phyloP scores from a whole-genome alignment of 2,329 filamentous ascomycete genomes.

The Cadophora gregata region DNA sequence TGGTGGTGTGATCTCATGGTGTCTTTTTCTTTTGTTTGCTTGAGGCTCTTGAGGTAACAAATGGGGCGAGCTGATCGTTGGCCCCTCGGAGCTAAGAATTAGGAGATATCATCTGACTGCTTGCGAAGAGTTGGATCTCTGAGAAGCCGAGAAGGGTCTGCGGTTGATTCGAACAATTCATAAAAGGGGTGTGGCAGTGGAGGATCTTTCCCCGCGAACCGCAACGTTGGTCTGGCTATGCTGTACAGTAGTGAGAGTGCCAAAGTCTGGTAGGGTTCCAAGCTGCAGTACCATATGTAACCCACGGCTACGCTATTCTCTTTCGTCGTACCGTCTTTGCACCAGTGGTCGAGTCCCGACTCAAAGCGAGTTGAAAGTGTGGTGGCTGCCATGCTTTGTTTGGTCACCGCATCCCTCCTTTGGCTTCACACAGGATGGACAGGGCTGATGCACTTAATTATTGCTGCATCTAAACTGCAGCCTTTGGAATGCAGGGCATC shows the following conservation, averaged over 20 bases:
- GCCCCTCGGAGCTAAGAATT: neutral
- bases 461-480: conserved; percentile 13
- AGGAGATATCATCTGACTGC: conserved; percentile 22
- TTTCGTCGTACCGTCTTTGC: neutral
- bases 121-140: conserved; percentile 12
- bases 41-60: neutral
- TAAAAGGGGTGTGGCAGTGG: conserved; percentile 12
- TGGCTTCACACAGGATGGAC: conserved; percentile 18
- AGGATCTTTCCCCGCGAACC: conserved; percentile 19
- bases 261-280: neutral
- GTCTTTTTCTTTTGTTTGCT: conserved; percentile 1
- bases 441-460: conserved; percentile 15
- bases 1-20: neutral
- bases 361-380: neutral
- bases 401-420: neutral
- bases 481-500: conserved; percentile 23
- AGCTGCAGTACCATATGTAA: neutral
- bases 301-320: neutral
- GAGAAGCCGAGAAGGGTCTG: neutral
- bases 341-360: neutral
- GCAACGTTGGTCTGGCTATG: neutral
- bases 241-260: neutral
- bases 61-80: neutral
- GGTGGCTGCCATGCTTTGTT: conserved; percentile 2
- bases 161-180: conserved; percentile 4